Base-by-base conservation (phyloP, 176 grass and related monocot genomes). In the Saccharum officinarum region DNA sequence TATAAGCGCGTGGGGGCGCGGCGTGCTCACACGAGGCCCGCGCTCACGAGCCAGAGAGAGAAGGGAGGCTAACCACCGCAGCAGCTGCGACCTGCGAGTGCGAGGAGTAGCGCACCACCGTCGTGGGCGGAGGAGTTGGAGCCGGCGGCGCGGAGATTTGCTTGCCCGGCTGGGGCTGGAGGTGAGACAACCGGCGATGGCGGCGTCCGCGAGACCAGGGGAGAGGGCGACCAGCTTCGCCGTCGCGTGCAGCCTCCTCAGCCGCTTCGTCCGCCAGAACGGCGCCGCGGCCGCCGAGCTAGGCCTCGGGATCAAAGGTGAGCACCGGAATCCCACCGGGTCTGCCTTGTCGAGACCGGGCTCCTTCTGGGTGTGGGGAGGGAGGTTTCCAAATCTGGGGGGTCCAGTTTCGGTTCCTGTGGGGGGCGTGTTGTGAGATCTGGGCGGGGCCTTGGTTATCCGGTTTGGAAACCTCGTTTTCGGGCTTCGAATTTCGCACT, bases 181-280 rank as follows among this genome's bases (percentile, higher is more conserved):
- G 23, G 37, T 13, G 37, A 34, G 11, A 44, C 55, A 13, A 7
- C 25, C 26, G 63, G 10, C 63, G 67, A 87, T 95, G 80, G 70
- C 87, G 30, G 87, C 84, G 74, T 90, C 89, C 16, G 47, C 89
- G 89, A 92, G 90, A 86, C 50, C 75, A 4, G 92, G 92, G 80
- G 92, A 97, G 84, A 97, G 83, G 82, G 63, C 93, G 46, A 90
- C 44, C 30, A 98, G 89, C 82, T 96, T 98, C 83, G 90, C 91
- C 75, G 22, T 98, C 79, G 85, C 97, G 33, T 99, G 97, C 85
- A 96, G 88, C 76, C 75, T 99, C 4, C 85, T 99, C 70, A 96
- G 97, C 69, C 94, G 89, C 82, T 91, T 91, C 83, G 91, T 96
- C 75, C 94, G 92, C 82, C 82, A 96, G 90, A 99, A 99, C 87